These are phyloP conservation scores for Colletotrichum gigasporum DNA, from an alignment of 2,329 filamentous ascomycete species.

Conservation along the genomic window DNA sequence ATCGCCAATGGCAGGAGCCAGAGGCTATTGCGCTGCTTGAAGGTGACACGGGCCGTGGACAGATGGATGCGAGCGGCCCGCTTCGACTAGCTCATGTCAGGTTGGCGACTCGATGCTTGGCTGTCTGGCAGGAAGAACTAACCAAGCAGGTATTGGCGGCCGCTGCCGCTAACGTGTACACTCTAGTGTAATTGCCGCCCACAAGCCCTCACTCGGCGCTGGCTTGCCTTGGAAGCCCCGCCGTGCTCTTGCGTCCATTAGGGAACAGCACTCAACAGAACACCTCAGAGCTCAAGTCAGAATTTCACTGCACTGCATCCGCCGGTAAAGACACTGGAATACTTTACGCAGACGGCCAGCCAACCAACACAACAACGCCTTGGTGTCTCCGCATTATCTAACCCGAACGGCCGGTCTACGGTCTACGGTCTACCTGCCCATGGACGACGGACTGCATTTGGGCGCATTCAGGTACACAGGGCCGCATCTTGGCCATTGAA, in stretches of 20 bases:
- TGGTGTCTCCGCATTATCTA: too few species aligned
- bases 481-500: conserved; percentile 8
- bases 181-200: not conserved
- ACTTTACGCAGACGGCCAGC: too few species aligned
- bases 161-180: not conserved
- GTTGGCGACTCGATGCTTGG: not conserved
- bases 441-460: not conserved
- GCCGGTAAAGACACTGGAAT: too few species aligned
- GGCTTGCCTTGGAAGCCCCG: too few species aligned
- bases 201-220: not conserved
- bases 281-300: too few species aligned
- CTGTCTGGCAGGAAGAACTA: not conserved
- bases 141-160: not conserved
- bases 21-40: not conserved
- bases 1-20: not conserved
- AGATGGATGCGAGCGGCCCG: conserved; percentile 17
- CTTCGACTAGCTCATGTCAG: conserved; percentile 9
- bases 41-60: not conserved
- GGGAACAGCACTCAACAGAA: too few species aligned
- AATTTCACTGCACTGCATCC: too few species aligned
- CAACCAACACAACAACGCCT: too few species aligned
- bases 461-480: not conserved
- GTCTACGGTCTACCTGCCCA: too few species aligned
- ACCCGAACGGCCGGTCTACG: too few species aligned
- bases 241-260: too few species aligned